Conservation (phyloP, 495 filamentous ascomycete species). For the Neurospora discreta region DNA sequence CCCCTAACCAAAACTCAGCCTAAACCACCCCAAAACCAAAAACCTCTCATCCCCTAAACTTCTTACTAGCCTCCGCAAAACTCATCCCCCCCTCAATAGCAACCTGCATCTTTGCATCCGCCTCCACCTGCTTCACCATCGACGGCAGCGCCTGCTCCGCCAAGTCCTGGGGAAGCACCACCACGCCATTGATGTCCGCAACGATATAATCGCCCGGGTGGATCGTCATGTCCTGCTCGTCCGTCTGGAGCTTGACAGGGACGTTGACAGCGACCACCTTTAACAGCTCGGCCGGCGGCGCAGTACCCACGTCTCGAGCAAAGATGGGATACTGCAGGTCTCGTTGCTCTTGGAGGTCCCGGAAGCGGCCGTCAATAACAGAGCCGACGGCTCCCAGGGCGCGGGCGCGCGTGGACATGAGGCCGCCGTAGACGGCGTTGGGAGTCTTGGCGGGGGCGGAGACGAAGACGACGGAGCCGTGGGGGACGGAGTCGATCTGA, state of each 20-base stretch:
- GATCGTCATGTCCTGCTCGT: constrained; percentile 37
- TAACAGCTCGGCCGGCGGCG: constrained; percentile 34
- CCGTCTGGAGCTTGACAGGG: constrained; percentile 26
- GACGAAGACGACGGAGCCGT: constrained; percentile 43
- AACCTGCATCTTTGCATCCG: constrained; percentile 41
- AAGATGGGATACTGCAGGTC: constrained; percentile 41
- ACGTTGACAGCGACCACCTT: constrained; percentile 35
- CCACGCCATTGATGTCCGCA: constrained; percentile 46
- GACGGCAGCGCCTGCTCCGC: constrained; percentile 35
- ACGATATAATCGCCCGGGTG: constrained; percentile 47
- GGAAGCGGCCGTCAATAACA: constrained; percentile 47
- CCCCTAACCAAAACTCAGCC: not conserved
- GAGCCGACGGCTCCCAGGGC: constrained; percentile 32
- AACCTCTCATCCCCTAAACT: constrained; percentile 25
- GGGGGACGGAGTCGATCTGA: constrained; percentile 43
- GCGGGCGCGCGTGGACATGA: constrained; percentile 46
- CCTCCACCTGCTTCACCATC: constrained; percentile 40
- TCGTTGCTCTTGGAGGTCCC: constrained; percentile 49
- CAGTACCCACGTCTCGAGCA: constrained; percentile 42
- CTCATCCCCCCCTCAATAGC: constrained; percentile 40
- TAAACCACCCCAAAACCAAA: not conserved
- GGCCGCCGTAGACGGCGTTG: constrained; percentile 48
- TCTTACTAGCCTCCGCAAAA: constrained; percentile 42
- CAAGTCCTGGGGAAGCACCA: constrained; percentile 32
- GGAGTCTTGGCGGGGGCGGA: constrained; percentile 39